A percentile compares a stretch with the other conserved stretches of the same genome.
Conservation (phyloP, 495 filamentous ascomycete genomes). For the Mytilinidion resinicola region DNA sequence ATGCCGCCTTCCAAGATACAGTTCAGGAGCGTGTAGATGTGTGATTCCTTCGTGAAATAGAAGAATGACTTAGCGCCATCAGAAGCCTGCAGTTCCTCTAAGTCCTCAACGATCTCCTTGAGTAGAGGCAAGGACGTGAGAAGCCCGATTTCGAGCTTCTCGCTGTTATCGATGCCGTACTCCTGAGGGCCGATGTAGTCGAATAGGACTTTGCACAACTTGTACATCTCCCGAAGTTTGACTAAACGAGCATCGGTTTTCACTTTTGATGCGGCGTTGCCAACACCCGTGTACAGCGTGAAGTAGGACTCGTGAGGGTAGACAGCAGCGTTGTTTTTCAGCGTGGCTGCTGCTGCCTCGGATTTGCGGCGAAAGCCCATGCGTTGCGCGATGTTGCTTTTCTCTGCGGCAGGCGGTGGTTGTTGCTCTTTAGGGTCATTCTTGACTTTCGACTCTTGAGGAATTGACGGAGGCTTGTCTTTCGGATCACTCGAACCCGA, state of each 20-base stretch:
- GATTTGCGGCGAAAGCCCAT: slow-evolving; percentile 38
- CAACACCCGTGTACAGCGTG: slow-evolving; percentile 69
- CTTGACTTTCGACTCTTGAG: slow-evolving; percentile 8
- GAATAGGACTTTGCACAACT: slow-evolving; percentile 87
- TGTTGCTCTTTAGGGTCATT: slow-evolving; percentile 15
- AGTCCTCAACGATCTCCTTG: slow-evolving; percentile 89
- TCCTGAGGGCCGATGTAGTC: slow-evolving; percentile 98
- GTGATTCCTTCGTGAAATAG: slow-evolving; percentile 98
- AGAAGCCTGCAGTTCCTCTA: slow-evolving; percentile 96
- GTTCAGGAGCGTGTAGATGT: slow-evolving; percentile 96
- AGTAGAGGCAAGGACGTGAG: slow-evolving; percentile 87
- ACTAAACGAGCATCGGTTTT: slow-evolving; percentile 80
- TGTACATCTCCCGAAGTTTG: slow-evolving; percentile 86
- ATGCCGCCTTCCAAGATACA: slow-evolving; percentile 96
- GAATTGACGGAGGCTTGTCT: slow-evolving; percentile 2
- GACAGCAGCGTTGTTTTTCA: slow-evolving; percentile 3
- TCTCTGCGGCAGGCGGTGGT: slow-evolving; percentile 7
- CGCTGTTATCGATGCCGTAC: slow-evolving; percentile 87
- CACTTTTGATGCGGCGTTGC: slow-evolving; percentile 53
- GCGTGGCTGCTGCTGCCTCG: slow-evolving; percentile 15
- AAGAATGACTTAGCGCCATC: slow-evolving; percentile 90
- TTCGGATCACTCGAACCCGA: slow-evolving; percentile 10
- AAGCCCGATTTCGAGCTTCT: slow-evolving; percentile 96
- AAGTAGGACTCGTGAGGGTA: slow-evolving; percentile 63
- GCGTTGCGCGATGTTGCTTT: slow-evolving; percentile 32